Evolutionary conservation across 345 rosid species (phyloP).

Genomic region (Eucalyptus dawsonii): DNA sequence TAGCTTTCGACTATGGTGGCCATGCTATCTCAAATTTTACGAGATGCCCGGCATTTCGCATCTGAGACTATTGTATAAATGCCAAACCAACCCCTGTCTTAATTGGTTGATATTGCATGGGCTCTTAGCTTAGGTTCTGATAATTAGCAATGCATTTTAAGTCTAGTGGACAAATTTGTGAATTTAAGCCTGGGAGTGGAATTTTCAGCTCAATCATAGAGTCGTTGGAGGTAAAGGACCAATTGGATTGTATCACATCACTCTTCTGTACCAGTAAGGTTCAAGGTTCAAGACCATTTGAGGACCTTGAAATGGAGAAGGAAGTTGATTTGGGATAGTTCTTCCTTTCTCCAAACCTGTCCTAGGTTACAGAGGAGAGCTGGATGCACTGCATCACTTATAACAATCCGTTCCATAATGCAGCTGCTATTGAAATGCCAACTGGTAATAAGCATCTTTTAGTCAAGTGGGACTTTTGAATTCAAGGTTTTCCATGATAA

Average conservation of each 20-base stretch:
- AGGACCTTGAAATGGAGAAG: background rate
- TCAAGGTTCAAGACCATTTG: background rate
- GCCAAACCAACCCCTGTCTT: background rate
- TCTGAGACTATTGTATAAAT: background rate
- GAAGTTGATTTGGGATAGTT: background rate
- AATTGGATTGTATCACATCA: background rate
- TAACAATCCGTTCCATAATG: rapidly evolving
- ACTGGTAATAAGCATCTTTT: background rate
- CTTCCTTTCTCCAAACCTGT: background rate
- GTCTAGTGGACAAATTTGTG: background rate
- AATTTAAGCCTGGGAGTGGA: background rate
- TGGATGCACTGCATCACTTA: background rate
- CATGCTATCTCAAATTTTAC: background rate
- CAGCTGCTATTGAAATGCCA: background rate
- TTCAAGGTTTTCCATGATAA: background rate
- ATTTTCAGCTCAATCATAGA: background rate
- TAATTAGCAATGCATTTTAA: background rate
- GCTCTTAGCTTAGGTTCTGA: background rate
- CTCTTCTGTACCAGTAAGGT: background rate
- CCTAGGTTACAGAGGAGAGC: background rate
- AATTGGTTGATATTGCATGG: background rate
- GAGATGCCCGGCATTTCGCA: background rate
- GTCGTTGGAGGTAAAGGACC: background rate
- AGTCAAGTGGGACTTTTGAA: background rate
- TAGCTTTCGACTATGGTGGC: background rate